Percentiles rank a stretch among this genome's conserved stretches.
These are phyloP conservation scores for Fraxinus americana DNA, from an alignment of 257 asterid genomes.

Conservation along the genomic window DNA sequence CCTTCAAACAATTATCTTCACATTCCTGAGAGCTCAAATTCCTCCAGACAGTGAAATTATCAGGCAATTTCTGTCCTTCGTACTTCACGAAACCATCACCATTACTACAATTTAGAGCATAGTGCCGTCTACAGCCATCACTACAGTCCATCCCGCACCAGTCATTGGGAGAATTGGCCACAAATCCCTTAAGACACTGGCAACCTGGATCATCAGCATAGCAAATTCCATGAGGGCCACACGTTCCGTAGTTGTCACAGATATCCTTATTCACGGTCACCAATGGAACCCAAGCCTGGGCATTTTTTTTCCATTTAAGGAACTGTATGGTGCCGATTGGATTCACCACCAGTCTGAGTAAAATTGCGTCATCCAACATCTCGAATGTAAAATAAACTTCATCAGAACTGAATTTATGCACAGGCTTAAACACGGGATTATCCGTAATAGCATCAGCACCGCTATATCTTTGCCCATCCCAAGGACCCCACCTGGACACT, in stretches of 20 bases:
- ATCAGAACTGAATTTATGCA: conserved; percentile 13
- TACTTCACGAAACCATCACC: conserved; percentile 38
- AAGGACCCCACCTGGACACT: conserved; percentile 51
- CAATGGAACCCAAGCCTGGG: conserved; percentile 32
- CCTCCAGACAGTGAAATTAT: conserved; percentile 23
- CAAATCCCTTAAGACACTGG: conserved; percentile 41
- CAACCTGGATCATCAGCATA: conserved; percentile 27
- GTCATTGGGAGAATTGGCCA: conserved; percentile 24
- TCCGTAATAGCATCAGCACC: conserved; percentile 25
- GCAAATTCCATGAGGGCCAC: conserved; percentile 46
- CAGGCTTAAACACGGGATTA: conserved; percentile 24
- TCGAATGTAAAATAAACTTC: conserved; percentile 20
- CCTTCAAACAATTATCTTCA: conserved; percentile 30
- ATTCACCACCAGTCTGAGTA: conserved; percentile 36
- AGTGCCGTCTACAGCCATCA: conserved; percentile 32
- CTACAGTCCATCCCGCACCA: conserved; percentile 30
- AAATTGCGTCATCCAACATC: conserved; percentile 20
- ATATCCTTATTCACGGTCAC: conserved; percentile 30
- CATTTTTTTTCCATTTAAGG: conserved; percentile 33
- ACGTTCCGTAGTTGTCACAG: conserved; percentile 40
- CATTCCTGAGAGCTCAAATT: conserved; percentile 27
- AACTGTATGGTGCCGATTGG: conserved; percentile 36
- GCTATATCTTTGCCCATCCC: conserved; percentile 40
- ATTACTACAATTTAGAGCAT: conserved; percentile 28
- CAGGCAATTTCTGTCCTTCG: conserved; percentile 36